Percentiles rank a stretch among this genome's conserved stretches.
These are phyloP conservation scores for Purshia tridentata DNA, from an alignment of 306 rosid species.

Conservation along the genomic window DNA sequence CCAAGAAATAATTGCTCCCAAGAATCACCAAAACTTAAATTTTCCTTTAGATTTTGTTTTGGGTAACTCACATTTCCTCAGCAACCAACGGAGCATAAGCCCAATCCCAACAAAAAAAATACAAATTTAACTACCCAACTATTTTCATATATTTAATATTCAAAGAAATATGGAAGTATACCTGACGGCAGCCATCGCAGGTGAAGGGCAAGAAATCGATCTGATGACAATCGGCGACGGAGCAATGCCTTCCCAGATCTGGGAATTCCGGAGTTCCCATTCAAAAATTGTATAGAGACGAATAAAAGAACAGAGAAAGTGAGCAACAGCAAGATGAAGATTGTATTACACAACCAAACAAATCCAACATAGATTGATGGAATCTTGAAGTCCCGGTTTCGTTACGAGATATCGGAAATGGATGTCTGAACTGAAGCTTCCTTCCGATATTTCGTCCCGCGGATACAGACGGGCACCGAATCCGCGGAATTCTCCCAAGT, in stretches of 20 bases:
- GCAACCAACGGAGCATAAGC: background rate
- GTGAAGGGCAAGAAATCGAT: conserved; percentile 94
- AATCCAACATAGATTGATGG: too few species aligned
- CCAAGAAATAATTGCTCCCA: background rate
- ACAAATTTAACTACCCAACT: background rate
- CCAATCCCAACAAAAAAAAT: background rate
- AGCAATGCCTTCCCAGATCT: conserved; percentile 84
- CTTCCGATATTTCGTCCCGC: conserved; percentile 12
- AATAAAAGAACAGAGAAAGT: too few species aligned
- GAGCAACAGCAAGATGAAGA: background rate
- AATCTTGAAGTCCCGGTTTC: background rate
- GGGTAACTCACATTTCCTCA: background rate
- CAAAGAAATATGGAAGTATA: background rate
- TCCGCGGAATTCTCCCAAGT: conserved; percentile 20
- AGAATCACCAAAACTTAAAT: background rate
- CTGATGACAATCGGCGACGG: conserved; percentile 60
- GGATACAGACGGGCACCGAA: conserved; percentile 9
- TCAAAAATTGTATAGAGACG: background rate
- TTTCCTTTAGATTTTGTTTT: background rate
- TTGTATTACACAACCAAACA: too few species aligned
- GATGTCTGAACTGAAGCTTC: conserved; percentile 8
- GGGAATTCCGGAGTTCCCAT: conserved; percentile 99
- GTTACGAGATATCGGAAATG: background rate
- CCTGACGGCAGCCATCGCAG: conserved; percentile 83
- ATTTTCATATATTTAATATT: background rate